phyloP scores from a whole-genome alignment of 352 stramenopile species.

The Globisporangium viniferum region DNA sequence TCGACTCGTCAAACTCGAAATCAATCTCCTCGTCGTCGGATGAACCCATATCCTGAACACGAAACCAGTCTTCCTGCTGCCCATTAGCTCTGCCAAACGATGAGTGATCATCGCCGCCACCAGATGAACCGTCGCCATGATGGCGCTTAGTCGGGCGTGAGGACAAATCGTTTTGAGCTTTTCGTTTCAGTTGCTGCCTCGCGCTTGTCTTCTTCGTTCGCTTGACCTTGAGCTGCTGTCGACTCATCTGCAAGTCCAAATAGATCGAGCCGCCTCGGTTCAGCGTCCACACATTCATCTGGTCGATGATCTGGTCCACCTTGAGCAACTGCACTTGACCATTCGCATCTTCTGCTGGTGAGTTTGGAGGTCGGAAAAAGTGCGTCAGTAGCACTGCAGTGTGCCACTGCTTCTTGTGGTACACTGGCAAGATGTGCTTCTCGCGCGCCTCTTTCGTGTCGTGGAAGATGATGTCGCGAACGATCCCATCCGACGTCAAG shows the following conservation, averaged over 20 bases:
- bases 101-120: neutral
- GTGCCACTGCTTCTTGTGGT: slow-evolving; percentile 87
- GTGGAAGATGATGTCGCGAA: slow-evolving; percentile 85
- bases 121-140: slow-evolving; percentile 1
- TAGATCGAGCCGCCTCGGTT: slow-evolving; percentile 85
- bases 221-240: slow-evolving; percentile 82
- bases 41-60: slow-evolving; percentile 18
- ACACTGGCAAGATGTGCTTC: slow-evolving; percentile 80
- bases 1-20: slow-evolving; percentile 63
- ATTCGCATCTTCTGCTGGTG: slow-evolving; percentile 63
- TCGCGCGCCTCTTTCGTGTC: slow-evolving; percentile 84
- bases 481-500: slow-evolving; percentile 81
- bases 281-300: slow-evolving; percentile 85
- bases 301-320: slow-evolving; percentile 85
- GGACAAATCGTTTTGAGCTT: slow-evolving; percentile 29
- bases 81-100: slow-evolving; percentile 1
- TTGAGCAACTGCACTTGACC: slow-evolving; percentile 83
- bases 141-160: slow-evolving; percentile 38
- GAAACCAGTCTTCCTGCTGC: slow-evolving; percentile 11
- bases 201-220: slow-evolving; percentile 42
- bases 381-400: slow-evolving; percentile 81
- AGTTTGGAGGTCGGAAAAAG: slow-evolving; percentile 74
- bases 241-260: slow-evolving; percentile 84
- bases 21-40: slow-evolving; percentile 65
- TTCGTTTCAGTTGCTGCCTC: slow-evolving; percentile 34